A percentile compares a stretch with the other conserved stretches of the same genome.
Evolutionary conservation across 495 filamentous ascomycete genomes (phyloP).

Genomic region (Aspergillus leporis): DNA sequence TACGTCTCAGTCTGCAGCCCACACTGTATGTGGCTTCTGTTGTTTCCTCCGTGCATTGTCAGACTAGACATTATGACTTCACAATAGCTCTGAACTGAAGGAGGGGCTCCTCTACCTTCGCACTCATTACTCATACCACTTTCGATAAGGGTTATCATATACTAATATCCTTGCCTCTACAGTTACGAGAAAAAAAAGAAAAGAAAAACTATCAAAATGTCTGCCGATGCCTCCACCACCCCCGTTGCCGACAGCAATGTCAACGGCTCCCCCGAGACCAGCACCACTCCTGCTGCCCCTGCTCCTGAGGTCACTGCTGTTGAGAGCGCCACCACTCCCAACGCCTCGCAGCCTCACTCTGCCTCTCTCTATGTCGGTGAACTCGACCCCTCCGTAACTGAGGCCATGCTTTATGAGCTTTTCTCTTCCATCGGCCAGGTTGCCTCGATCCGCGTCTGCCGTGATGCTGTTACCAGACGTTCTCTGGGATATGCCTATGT

Average conservation of each 20-base stretch:
- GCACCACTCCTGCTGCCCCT: constrained; percentile 30
- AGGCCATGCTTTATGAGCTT: constrained; percentile 99
- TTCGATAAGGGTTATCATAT: neutral
- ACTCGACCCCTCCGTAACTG: constrained; percentile 94
- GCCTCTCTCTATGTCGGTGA: constrained; percentile 99
- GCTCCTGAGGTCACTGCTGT: constrained; percentile 38
- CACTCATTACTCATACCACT: constrained; percentile 3
- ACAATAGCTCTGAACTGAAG: neutral
- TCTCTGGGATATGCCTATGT: constrained; percentile 99
- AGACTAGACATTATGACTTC: neutral
- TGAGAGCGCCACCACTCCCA: constrained; percentile 54
- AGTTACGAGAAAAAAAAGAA: constrained; percentile 10
- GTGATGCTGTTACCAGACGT: constrained; percentile 96
- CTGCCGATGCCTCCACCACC: constrained; percentile 46
- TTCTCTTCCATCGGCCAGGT: constrained; percentile 99
- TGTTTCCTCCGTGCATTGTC: constrained; percentile 1
- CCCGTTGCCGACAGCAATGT: constrained; percentile 40
- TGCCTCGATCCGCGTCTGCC: constrained; percentile 99
- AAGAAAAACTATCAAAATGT: constrained; percentile 42
- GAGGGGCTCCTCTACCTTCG: neutral
- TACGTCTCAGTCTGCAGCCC: constrained; percentile 2
- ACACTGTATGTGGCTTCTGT: constrained; percentile 4
- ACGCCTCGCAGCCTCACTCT: constrained; percentile 79
- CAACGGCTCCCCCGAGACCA: constrained; percentile 45
- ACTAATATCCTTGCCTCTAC: neutral